phyloP scores from a whole-genome alignment of 345 rosid genomes.

The Stellera chamaejasme region DNA sequence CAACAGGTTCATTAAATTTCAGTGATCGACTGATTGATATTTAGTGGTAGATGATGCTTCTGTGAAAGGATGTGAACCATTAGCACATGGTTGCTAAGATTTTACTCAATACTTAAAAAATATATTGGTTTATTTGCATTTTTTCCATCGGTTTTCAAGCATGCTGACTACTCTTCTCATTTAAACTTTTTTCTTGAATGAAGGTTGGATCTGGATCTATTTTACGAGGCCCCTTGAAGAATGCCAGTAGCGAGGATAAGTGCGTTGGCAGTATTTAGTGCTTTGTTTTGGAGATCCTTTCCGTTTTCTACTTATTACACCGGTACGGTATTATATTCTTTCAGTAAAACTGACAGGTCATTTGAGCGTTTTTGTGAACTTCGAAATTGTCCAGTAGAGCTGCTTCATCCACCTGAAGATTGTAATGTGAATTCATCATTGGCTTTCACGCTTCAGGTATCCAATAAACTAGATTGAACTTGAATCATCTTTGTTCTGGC shows the following conservation, averaged over 20 bases:
- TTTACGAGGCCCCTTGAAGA: constrained; percentile 72
- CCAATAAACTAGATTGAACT: constrained; percentile 19
- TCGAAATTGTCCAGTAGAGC: constrained; percentile 72
- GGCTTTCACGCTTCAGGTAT: constrained; percentile 91
- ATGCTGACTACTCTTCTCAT: neutral
- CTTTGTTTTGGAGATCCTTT: neutral
- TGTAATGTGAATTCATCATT: constrained; percentile 88
- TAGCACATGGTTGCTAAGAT: no score
- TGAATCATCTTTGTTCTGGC: constrained; percentile 18
- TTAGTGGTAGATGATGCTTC: no score
- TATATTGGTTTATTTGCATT: no score
- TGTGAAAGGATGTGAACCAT: no score
- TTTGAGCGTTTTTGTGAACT: constrained; percentile 71
- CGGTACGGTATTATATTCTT: no score
- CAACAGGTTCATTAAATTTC: no score
- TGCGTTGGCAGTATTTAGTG: constrained; percentile 31
- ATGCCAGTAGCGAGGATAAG: constrained; percentile 61
- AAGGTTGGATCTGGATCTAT: constrained; percentile 86
- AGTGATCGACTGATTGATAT: no score
- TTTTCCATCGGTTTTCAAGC: no score
- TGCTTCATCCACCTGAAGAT: constrained; percentile 90
- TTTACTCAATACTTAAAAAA: no score
- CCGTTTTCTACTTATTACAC: constrained; percentile 9
- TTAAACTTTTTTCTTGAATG: constrained; percentile 16
- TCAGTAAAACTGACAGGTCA: constrained; percentile 30